Base-by-base conservation (phyloP, 2,329 filamentous ascomycete genomes). In the Thermomyces lanuginosus region DNA sequence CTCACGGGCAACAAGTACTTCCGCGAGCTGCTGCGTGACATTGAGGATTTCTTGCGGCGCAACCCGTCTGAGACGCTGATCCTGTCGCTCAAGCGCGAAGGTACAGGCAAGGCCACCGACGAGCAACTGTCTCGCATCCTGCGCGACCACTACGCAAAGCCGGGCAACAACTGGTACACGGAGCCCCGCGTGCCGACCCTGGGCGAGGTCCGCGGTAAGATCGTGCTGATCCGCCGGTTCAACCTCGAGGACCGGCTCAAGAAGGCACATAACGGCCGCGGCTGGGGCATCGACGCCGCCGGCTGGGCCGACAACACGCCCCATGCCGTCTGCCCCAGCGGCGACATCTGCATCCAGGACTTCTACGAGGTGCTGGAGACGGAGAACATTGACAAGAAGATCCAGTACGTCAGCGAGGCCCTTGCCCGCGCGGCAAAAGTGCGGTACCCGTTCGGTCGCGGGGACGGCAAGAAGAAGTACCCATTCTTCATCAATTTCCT, bases 401-500 rank as follows among this genome's bases (percentile, higher is more conserved):
- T 92, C 33, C 55, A 63, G 21, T 74, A 74, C 42, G 72, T 71
- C 28, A 72, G 66, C 32, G 72, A 74, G 13, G 83, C 92, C 41
- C 69, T 93, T 24, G 72, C 76, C 46, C 72, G 82, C 16, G 71
- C 83, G 4, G 66, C 66, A 17, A 40, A 48, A 13, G 60, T 64
- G 43, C 56, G 60, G 30, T 56, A 58, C 30, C 54, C 52, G 1
- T 48, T 51, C 24, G 50, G 50, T 15, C 41, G 47, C 12, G 35
- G 58, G 50, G 22, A 56, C 61, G 23, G 60, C 58, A 26, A 59
- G 47, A 19, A 55, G 50, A 44, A 47, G 15, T 60, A 61, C 9
- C 81, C 82, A 1, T 66, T 93, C 39, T 92, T 78, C 43, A 60
- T 95, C 52, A 98, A 95, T 53, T 95, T 93, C 48, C 53, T 93